A percentile compares a stretch with the other conserved stretches of the same genome.
Conservation (phyloP, 441 rosid species). For the Lepidium campestre region DNA sequence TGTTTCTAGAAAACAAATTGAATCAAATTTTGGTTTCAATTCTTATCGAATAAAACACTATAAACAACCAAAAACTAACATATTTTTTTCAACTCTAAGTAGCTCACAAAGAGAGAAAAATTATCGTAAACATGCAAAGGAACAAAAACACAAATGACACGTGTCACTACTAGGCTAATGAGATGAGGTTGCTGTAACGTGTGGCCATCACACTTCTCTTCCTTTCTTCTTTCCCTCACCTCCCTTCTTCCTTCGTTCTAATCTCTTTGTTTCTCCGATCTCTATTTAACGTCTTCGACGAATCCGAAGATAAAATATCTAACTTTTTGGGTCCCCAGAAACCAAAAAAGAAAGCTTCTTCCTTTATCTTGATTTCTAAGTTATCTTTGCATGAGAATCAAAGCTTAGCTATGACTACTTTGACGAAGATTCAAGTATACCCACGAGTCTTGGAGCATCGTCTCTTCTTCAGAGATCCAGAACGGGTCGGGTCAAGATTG, state of each 20-base stretch:
- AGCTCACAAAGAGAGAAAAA: background rate
- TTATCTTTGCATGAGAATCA: slow-evolving; percentile 13
- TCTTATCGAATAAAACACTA: no score
- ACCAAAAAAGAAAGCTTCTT: background rate
- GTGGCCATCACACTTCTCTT: slow-evolving; percentile 79
- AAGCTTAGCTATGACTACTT: slow-evolving; percentile 36
- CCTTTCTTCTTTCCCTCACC: slow-evolving; percentile 16
- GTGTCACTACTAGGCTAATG: slow-evolving; percentile 30
- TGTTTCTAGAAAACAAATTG: no score
- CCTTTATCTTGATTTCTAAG: background rate
- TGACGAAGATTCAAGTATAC: slow-evolving; percentile 47
- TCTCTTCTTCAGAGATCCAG: slow-evolving; percentile 31
- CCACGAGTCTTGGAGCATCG: slow-evolving; percentile 36
- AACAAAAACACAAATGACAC: slow-evolving; percentile 34
- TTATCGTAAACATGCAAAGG: background rate
- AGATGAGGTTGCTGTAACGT: slow-evolving; percentile 86
- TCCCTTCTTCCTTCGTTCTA: slow-evolving; percentile 14
- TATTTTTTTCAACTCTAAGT: no score
- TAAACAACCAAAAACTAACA: no score
- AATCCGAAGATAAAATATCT: background rate
- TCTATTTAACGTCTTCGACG: slow-evolving; percentile 6
- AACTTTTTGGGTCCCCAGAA: background rate
- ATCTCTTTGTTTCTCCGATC: background rate
- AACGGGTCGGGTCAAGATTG: slow-evolving; percentile 26
- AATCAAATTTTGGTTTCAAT: no score